Evolutionary conservation across 2,329 filamentous ascomycete species (phyloP), one percentile per base, ranked within the genome.

Genomic region (Xylaria sp.): DNA sequence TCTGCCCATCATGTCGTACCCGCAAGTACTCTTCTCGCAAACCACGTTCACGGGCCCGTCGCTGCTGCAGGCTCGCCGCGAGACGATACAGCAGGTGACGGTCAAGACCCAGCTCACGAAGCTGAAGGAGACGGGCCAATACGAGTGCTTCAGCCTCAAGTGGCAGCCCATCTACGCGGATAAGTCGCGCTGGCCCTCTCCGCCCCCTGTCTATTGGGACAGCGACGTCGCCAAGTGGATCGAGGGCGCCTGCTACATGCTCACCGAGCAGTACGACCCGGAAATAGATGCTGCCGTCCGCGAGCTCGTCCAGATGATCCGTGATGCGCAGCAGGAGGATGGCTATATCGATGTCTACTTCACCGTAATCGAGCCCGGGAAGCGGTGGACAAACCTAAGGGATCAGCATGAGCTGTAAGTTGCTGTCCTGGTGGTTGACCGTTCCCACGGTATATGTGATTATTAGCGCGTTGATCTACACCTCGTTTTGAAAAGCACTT

Each of bases 331-430:
- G 78, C 84, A 87, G 63, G 76, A 80, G 1, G 89, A 91, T 74
- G 89, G 89, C 0, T 91, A 91, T 73, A 75, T 91, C 25, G 90
- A 90, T 73, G 85, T 89, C 7, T 88, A 90, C 73, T 90, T 86
- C 70, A 89, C 86, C 0, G 85, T 90, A 0, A 85, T 89, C 1
- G 86, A 87, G 52, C 87, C 86, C 0, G 82, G 79, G 0, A 84
- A 85, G 61, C 77, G 88, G 9, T 90, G 87, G 80, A 83, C 85
- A 0, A 90, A 90, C 72, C 70, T 91, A 8, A 78, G 87, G 57
- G 89, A 91, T 76, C 84, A 89, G 79, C 88, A 90, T 78, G 88
- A 90, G 76, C 77, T 91, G 81, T 88, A 79, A 78, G 82, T 77
- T 48, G 23, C 20, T 23, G 20, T 13, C 28, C 39, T 39, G 6